Base-by-base conservation (phyloP, 192 early-diverging fungal genomes). In the Entomortierella parvispora region DNA sequence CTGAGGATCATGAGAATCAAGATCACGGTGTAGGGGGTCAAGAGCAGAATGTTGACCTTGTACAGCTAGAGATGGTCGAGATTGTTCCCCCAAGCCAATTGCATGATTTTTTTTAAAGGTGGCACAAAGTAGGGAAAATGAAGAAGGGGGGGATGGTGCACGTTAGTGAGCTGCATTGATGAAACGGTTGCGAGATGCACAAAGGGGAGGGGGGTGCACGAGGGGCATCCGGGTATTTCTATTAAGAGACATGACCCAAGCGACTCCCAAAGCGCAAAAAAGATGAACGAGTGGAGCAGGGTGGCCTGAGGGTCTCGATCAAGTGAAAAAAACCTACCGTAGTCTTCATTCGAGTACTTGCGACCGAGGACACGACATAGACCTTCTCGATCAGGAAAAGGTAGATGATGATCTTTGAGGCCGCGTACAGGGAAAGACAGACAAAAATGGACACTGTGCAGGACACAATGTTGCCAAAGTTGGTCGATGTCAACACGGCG, bases 301-400 rank as follows among this genome's bases (percentile, higher is more conserved):
- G 25, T 22, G 7, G 53, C 26, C 15, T 18, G 10, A 44, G 7
- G 17, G 43, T 0, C 2, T 45, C 2, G 0, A 20, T 20, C 17
- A 34, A 29, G 5, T 12, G 12, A 18, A 1, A 22, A 31, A 9
- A 22, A 23, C 79, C 64, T 34, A 84, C 59, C 37, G 46, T 61
- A 1, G 78, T 78, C 23, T 65, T 59, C 18, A 64, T 62, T 22
- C 83, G 58, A 2, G 71, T 66, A 0, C 56, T 74, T 1, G 62
- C 64, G 62, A 64, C 63, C 23, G 62, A 64, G 22, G 62, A 65
- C 5, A 74, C 71, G 23, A 74, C 63, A 40, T 74, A 66, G 31
- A 74, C 71, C 63, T 66, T 64, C 71, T 85, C 83, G 28, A 81
- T 82, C 51, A 85, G 81, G 51, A 82, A 85, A 10, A 85, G 60